A percentile compares a stretch with the other conserved stretches of the same genome.
Evolutionary conservation across 768 basidiomycete genomes (phyloP).

Genomic region (Sarcodon sp.): DNA sequence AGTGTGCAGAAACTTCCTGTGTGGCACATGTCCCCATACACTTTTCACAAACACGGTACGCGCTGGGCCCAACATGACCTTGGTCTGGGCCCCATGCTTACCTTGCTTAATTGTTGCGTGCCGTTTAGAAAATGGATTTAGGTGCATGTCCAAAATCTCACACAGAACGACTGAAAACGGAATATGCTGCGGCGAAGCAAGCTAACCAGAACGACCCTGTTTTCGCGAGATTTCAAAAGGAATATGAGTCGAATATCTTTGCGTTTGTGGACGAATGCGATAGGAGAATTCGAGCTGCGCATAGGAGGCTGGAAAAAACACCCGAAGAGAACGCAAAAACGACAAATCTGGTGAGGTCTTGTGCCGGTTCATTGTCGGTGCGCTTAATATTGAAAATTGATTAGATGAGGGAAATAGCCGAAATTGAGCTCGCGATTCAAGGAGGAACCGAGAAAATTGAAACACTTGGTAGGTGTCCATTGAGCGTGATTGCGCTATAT

Average conservation of each 20-base stretch:
- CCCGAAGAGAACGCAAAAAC: slow-evolving; percentile 99
- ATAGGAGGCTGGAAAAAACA: slow-evolving; percentile 94
- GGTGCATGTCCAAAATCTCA: slow-evolving; percentile 97
- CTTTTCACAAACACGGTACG: slow-evolving; percentile 96
- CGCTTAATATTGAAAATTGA: not conserved
- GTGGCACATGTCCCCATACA: slow-evolving; percentile 96
- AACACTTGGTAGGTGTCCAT: slow-evolving; percentile 49
- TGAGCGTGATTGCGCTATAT: slow-evolving; percentile 5
- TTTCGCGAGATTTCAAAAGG: slow-evolving; percentile 81
- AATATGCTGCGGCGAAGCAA: slow-evolving; percentile 73
- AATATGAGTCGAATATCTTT: slow-evolving; percentile 93
- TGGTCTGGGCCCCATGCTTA: not conserved
- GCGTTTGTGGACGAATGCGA: slow-evolving; percentile 98
- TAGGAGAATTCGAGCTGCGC: slow-evolving; percentile 86
- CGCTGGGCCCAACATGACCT: slow-evolving; percentile 4
- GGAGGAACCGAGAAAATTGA: slow-evolving; percentile 99
- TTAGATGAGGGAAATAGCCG: slow-evolving; percentile 98
- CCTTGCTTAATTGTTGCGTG: not conserved
- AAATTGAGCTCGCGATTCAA: slow-evolving; percentile 98
- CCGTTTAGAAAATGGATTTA: slow-evolving; percentile 91
- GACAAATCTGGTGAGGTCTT: slow-evolving; percentile 66
- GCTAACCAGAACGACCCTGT: slow-evolving; percentile 68
- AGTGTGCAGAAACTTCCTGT: slow-evolving; percentile 96
- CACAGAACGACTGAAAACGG: slow-evolving; percentile 85
- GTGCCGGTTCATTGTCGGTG: not conserved